phyloP scores from a whole-genome alignment of 2,329 filamentous ascomycete species.

The Microcera coccophila region DNA sequence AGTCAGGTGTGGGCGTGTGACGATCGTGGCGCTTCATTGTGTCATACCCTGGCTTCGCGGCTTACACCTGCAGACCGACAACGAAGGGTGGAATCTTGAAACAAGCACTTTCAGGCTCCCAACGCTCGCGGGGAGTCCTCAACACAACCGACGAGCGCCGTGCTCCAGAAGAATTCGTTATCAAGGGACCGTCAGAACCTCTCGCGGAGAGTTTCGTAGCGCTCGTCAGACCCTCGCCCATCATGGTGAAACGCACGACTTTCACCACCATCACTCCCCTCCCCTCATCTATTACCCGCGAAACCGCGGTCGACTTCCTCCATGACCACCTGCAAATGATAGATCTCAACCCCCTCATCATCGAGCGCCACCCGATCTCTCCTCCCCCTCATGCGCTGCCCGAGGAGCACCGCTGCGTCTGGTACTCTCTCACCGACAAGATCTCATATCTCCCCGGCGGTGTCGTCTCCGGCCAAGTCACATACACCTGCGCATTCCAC shows the following conservation, averaged over 20 bases:
- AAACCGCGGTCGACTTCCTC: slow-evolving; percentile 69
- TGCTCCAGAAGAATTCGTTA: too few relatives aligned
- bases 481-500: slow-evolving; percentile 77
- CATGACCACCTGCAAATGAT: slow-evolving; percentile 82
- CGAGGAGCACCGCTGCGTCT: slow-evolving; percentile 68
- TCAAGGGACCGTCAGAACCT: slow-evolving; percentile 6
- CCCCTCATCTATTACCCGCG: slow-evolving; percentile 62
- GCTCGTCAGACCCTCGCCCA: too few relatives aligned
- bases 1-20: too few relatives aligned
- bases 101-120: too few relatives aligned
- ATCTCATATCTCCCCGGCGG: slow-evolving; percentile 71
- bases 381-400: slow-evolving; percentile 62
- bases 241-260: slow-evolving; percentile 43
- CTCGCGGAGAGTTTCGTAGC: too few relatives aligned
- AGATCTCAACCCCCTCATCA: slow-evolving; percentile 78
- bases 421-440: slow-evolving; percentile 77
- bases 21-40: not conserved
- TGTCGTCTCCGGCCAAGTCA: slow-evolving; percentile 61
- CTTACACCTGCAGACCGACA: not conserved
- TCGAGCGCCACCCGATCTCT: slow-evolving; percentile 64
- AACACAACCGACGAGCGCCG: not conserved
- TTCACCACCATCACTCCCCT: slow-evolving; percentile 80
- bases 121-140: too few relatives aligned
- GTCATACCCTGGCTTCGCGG: not conserved
- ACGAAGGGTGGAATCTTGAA: too few relatives aligned